phyloP scores from a whole-genome alignment of 1,139 yeast genomes.

The Petasospora rhodanensis region DNA sequence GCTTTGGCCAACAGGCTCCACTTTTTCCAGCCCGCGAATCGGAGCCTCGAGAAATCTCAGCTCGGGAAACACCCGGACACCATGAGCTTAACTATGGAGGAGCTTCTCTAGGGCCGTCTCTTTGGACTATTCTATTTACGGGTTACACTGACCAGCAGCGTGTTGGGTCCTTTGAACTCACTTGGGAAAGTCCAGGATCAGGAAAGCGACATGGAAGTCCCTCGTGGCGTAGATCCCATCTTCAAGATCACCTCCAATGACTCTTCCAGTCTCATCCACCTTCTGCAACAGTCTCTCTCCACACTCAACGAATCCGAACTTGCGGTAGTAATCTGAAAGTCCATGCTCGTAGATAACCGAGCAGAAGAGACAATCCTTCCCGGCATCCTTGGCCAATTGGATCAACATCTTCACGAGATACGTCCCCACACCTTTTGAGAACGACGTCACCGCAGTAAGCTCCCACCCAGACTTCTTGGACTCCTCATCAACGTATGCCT shows the following conservation, averaged over 20 bases:
- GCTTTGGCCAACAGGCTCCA: too few relatives aligned
- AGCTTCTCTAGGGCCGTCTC: too few relatives aligned
- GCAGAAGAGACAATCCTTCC: slow-evolving; percentile 28
- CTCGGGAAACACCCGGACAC: slow-evolving; percentile 1
- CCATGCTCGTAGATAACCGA: slow-evolving; percentile 49
- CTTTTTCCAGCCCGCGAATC: too few relatives aligned
- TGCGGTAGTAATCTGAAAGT: slow-evolving; percentile 41
- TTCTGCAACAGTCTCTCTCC: slow-evolving; percentile 25
- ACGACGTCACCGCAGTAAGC: slow-evolving; percentile 52
- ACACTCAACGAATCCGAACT: slow-evolving; percentile 35
- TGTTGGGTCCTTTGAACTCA: not conserved
- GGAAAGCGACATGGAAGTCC: slow-evolving; percentile 35
- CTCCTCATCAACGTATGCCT: slow-evolving; percentile 17
- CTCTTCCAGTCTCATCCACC: slow-evolving; percentile 22
- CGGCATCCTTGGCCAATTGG: slow-evolving; percentile 13
- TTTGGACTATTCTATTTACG: not conserved
- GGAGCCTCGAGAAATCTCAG: slow-evolving; percentile 1
- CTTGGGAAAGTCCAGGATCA: slow-evolving; percentile 20
- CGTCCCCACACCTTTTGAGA: slow-evolving; percentile 39
- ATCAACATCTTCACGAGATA: slow-evolving; percentile 28
- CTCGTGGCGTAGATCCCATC: slow-evolving; percentile 31
- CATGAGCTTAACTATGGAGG: too few relatives aligned
- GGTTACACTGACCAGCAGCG: not conserved
- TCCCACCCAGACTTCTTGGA: slow-evolving; percentile 27
- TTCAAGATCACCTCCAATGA: slow-evolving; percentile 29